Evolutionary conservation across 495 filamentous ascomycete species (phyloP).

Genomic region (Sphaerosporella brunnea): DNA sequence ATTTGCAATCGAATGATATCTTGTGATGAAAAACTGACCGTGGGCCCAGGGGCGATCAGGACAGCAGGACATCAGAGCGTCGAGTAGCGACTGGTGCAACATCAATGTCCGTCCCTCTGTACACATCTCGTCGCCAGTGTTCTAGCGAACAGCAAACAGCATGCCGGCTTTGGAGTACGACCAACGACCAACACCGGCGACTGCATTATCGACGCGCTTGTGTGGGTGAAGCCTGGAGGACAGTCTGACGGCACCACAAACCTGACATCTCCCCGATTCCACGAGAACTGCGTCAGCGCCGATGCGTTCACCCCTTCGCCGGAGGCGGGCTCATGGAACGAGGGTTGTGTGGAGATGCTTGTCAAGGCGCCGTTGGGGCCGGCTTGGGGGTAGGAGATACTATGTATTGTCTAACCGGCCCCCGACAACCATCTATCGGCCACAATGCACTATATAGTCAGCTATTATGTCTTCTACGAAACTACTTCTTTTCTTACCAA

Average conservation of each 20-base stretch:
- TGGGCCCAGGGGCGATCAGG: constrained; percentile 12
- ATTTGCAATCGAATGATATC: background rate
- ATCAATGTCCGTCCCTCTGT: constrained; percentile 25
- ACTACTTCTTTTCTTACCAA: no score
- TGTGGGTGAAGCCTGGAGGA: constrained; percentile 45
- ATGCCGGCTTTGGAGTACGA: constrained; percentile 36
- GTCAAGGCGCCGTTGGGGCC: constrained; percentile 26
- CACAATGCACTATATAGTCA: no score
- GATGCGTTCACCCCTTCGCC: constrained; percentile 39
- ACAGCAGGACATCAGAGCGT: constrained; percentile 26
- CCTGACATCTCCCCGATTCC: constrained; percentile 32
- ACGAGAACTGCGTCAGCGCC: constrained; percentile 33
- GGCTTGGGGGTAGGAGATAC: constrained; percentile 6
- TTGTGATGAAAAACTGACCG: background rate
- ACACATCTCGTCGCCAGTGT: background rate
- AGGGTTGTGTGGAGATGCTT: constrained; percentile 36
- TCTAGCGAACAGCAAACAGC: constrained; percentile 9
- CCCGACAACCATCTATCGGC: no score
- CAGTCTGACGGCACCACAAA: constrained; percentile 41
- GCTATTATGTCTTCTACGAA: no score
- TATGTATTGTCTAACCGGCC: no score
- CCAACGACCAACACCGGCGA: constrained; percentile 37
- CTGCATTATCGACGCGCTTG: constrained; percentile 37
- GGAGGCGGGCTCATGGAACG: constrained; percentile 43
- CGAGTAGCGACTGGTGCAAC: constrained; percentile 43